Evolutionary conservation across 345 rosid genomes (phyloP).

Genomic region (Cardamine resedifolia): DNA sequence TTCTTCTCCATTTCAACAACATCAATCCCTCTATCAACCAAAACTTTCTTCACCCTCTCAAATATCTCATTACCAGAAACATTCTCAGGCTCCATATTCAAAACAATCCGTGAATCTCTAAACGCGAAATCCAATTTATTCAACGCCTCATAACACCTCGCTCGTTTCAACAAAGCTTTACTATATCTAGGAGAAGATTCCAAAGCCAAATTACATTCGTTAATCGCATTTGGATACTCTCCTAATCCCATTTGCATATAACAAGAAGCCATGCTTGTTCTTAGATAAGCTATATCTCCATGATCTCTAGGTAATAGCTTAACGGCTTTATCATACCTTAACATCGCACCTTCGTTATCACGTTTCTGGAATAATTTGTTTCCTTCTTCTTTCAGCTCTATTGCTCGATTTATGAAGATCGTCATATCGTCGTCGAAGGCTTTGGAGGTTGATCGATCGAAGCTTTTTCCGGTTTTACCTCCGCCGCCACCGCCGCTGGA

Average conservation of each 20-base stretch:
- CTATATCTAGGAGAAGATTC: conserved; percentile 78
- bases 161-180: conserved; percentile 85
- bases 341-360: conserved; percentile 91
- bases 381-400: conserved; percentile 95
- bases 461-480: conserved; percentile 43
- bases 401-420: conserved; percentile 80
- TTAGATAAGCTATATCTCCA: conserved; percentile 73
- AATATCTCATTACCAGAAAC: conserved; percentile 62
- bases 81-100: conserved; percentile 81
- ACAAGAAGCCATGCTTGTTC: conserved; percentile 85
- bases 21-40: conserved; percentile 64
- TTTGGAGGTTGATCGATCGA: conserved; percentile 55
- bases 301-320: conserved; percentile 79
- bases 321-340: conserved; percentile 84
- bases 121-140: conserved; percentile 81
- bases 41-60: conserved; percentile 59
- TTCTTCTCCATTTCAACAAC: conserved; percentile 57
- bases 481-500: conserved; percentile 23
- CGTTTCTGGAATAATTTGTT: conserved; percentile 72
- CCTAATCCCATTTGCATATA: conserved; percentile 95
- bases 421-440: conserved; percentile 84
- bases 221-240: conserved; percentile 90
- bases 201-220: conserved; percentile 78
- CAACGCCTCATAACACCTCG: conserved; percentile 80
- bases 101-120: conserved; percentile 70